Evolutionary conservation across 139 green algal species (phyloP).

Genomic region (Desmodesmus armatus): DNA sequence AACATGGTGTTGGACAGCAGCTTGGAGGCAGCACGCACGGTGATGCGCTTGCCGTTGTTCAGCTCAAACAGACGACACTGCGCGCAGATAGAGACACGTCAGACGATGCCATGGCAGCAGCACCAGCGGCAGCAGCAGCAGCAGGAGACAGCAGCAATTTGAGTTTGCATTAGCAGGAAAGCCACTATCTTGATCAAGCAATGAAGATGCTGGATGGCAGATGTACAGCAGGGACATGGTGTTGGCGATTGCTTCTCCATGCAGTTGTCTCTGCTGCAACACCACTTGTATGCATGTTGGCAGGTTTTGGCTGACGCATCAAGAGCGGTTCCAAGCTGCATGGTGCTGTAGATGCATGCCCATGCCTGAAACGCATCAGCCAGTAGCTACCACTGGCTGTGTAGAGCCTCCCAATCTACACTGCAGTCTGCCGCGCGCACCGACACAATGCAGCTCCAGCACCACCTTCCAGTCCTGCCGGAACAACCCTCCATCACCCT

Average conservation of each 20-base stretch:
- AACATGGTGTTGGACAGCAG: slow-evolving; percentile 98
- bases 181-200: too few species aligned
- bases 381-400: too few species aligned
- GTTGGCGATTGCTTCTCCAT: neutral
- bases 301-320: too few species aligned
- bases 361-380: too few species aligned
- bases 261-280: neutral
- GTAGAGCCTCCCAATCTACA: too few species aligned
- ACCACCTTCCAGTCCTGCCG: neutral
- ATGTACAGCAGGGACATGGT: neutral
- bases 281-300: too few species aligned
- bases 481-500: too few species aligned
- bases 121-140: neutral
- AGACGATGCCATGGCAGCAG: neutral
- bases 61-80: slow-evolving; percentile 99
- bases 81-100: neutral
- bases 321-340: too few species aligned
- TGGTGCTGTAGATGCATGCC: too few species aligned
- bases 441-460: too few species aligned
- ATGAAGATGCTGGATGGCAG: neutral
- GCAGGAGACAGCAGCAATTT: neutral
- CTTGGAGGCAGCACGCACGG: slow-evolving; percentile 96
- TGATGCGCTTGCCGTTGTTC: slow-evolving; percentile 95
- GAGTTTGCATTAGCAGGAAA: neutral
- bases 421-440: too few species aligned